A percentile compares a stretch with the other conserved stretches of the same genome.
phyloP scores from a whole-genome alignment of 805 yeast genomes.

The Metschnikowia peoriensis region DNA sequence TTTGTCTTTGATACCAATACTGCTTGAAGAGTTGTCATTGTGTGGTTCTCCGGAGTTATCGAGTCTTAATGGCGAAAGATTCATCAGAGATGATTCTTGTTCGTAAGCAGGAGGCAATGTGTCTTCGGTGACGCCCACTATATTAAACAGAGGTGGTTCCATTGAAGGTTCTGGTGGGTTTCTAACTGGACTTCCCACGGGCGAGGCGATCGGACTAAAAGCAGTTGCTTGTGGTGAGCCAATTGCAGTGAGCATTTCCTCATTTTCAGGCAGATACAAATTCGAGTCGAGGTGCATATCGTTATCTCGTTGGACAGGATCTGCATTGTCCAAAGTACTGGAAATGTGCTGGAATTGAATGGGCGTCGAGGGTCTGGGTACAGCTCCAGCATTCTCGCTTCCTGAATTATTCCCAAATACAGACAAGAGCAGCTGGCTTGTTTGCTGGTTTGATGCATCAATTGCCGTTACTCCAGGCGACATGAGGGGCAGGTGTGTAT shows the following conservation, averaged over 20 bases:
- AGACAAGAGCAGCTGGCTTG: conserved; percentile 5
- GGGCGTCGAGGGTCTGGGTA: conserved; percentile 6
- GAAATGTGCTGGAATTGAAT: conserved; percentile 29
- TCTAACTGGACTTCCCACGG: conserved; percentile 10
- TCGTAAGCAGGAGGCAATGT: conserved; percentile 19
- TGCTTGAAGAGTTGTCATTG: conserved; percentile 1
- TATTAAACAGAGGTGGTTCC: conserved; percentile 18
- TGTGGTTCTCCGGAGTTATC: neutral
- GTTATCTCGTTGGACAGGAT: conserved; percentile 35
- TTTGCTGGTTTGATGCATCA: conserved; percentile 24
- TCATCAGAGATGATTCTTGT: conserved; percentile 2
- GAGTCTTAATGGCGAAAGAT: conserved; percentile 16
- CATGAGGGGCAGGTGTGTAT: conserved; percentile 44
- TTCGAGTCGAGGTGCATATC: conserved; percentile 44
- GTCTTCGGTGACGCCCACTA: conserved; percentile 11
- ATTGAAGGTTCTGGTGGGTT: conserved; percentile 11
- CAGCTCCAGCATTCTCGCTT: neutral
- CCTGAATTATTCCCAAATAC: neutral
- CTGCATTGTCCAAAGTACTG: conserved; percentile 25
- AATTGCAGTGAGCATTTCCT: conserved; percentile 24
- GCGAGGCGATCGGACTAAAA: conserved; percentile 15
- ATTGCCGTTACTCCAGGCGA: conserved; percentile 56
- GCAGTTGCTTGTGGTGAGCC: conserved; percentile 20
- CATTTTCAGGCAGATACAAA: conserved; percentile 53
- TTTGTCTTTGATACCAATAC: conserved; percentile 13